Conservation (phyloP, 768 basidiomycete genomes). For the Mycena metata region DNA sequence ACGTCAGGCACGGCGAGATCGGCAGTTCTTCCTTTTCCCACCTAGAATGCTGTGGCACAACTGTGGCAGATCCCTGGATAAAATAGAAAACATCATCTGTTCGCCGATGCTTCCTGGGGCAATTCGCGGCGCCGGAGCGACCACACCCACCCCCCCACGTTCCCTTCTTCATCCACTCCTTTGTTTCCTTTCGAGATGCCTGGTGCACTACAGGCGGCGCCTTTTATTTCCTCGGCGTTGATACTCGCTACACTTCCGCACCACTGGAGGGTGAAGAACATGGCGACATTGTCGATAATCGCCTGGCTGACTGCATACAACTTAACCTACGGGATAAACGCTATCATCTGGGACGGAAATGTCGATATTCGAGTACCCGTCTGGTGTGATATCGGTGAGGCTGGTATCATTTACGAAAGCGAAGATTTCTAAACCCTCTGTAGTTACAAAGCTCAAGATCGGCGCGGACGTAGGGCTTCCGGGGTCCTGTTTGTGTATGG, state of each 20-base stretch:
- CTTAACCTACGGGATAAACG: conserved; percentile 53
- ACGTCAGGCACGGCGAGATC: background rate
- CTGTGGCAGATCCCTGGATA: too few species aligned
- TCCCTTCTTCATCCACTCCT: background rate
- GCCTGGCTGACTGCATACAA: conserved; percentile 48
- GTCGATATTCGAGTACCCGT: conserved; percentile 42
- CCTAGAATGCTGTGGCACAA: too few species aligned
- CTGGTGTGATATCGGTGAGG: conserved; percentile 61
- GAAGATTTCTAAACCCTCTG: background rate
- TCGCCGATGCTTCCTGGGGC: too few species aligned
- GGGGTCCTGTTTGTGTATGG: conserved; percentile 44
- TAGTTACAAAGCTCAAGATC: conserved; percentile 48
- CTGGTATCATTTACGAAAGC: background rate
- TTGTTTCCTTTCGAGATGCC: conserved; percentile 22
- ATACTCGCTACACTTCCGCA: conserved; percentile 40
- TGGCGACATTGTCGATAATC: conserved; percentile 48
- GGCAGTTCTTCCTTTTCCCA: background rate
- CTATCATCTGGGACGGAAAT: conserved; percentile 56
- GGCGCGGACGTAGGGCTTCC: conserved; percentile 45
- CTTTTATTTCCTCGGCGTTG: conserved; percentile 21
- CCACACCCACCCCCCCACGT: too few species aligned
- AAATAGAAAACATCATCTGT: too few species aligned
- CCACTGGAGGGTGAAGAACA: conserved; percentile 47
- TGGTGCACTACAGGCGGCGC: conserved; percentile 23
- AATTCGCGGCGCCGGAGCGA: too few species aligned